Conservation (phyloP, 73 alveolate genomes). For the Symbiodinium pilosum region DNA sequence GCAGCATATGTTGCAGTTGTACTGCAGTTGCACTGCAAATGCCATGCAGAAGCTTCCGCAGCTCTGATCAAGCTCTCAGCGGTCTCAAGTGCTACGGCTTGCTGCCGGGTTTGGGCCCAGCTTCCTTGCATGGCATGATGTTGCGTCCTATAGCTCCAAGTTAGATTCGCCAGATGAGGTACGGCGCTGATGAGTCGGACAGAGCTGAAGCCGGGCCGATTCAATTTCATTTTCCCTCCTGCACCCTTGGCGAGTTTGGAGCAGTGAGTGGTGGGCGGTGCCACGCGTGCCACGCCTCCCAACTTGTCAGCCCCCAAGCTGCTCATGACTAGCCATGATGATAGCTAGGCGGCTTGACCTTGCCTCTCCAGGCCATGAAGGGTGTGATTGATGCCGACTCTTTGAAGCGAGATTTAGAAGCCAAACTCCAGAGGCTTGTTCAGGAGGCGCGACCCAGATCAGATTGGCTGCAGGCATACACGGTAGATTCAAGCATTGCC, state of each 20-base stretch:
- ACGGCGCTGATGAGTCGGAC: not conserved
- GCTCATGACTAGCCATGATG: too few species aligned
- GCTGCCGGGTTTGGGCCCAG: not conserved
- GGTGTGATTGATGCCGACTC: constrained; percentile 40
- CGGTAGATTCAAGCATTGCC: too few species aligned
- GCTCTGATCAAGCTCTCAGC: not conserved
- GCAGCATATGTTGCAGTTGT: too few species aligned
- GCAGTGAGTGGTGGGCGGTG: too few species aligned
- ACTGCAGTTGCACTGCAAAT: too few species aligned
- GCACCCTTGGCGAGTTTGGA: not conserved
- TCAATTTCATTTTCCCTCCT: not conserved
- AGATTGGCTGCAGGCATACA: too few species aligned
- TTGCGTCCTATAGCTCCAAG: too few species aligned
- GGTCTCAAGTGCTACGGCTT: not conserved
- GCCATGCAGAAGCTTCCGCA: not conserved
- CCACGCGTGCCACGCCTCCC: too few species aligned
- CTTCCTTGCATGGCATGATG: not conserved
- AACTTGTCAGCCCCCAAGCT: too few species aligned
- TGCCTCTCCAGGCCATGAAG: constrained; percentile 30
- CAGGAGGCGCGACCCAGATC: constrained; percentile 71
- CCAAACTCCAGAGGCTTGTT: constrained; percentile 76
- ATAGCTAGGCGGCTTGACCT: too few species aligned
- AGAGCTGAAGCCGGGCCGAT: constrained; percentile 14
- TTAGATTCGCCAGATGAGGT: not conserved
- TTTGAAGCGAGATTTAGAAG: constrained; percentile 76